Conservation (phyloP, 345 rosid genomes). For the Xanthoceras sorbifolium region DNA sequence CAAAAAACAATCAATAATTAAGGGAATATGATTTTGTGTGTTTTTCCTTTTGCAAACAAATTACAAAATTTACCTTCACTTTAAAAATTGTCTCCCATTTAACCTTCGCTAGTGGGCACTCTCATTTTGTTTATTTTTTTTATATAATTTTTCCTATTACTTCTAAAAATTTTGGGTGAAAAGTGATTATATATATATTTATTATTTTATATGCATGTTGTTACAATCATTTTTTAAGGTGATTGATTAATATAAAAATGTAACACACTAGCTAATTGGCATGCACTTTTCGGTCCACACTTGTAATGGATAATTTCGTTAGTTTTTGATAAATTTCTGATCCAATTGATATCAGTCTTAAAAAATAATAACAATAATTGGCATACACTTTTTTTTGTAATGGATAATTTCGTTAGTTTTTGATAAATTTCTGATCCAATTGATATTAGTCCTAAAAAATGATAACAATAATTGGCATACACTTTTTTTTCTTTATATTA, state of each 20-base stretch:
- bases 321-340: too few relatives aligned
- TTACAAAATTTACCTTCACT: not conserved
- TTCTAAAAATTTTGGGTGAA: constrained; percentile 9
- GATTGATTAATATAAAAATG: not conserved
- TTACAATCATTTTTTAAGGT: not conserved
- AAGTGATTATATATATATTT: not conserved
- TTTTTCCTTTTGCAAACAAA: constrained; percentile 2
- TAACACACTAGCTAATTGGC: not conserved
- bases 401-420: too few relatives aligned
- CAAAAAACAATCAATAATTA: constrained; percentile 13
- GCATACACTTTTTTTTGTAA: too few relatives aligned
- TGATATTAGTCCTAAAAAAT: too few relatives aligned
- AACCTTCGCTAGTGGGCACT: not conserved
- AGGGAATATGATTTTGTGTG: constrained; percentile 4
- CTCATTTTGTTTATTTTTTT: not conserved
- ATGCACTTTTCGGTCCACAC: too few relatives aligned
- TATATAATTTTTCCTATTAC: not conserved
- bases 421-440: too few relatives aligned
- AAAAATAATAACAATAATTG: too few relatives aligned
- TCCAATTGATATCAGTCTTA: too few relatives aligned
- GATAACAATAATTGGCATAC: too few relatives aligned
- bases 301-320: too few relatives aligned
- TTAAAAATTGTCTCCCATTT: constrained; percentile 8
- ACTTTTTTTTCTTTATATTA: too few relatives aligned
- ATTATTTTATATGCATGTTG: constrained; percentile 7